Percentiles rank a stretch among this genome's conserved stretches.
These are phyloP conservation scores for Ilyonectria destructans DNA, from an alignment of 2,329 filamentous ascomycete species.

Conservation along the genomic window DNA sequence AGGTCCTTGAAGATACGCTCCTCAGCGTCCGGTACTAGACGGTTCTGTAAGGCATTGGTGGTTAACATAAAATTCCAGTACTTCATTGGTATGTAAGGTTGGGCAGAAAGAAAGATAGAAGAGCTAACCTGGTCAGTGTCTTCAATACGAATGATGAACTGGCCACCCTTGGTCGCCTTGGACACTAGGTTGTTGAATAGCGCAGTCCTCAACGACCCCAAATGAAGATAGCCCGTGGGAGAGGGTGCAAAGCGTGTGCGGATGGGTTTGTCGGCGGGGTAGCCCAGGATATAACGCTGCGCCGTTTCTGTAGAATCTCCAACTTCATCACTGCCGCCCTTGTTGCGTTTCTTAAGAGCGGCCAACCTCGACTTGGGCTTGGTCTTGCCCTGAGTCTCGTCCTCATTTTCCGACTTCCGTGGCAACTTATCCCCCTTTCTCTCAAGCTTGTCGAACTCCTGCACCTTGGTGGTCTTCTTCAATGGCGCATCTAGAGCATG, in stretches of 20 bases:
- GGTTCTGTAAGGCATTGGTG: conserved; percentile 70
- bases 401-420: neutral
- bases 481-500: conserved; percentile 16
- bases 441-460: neutral
- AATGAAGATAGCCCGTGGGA: conserved; percentile 92
- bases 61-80: neutral
- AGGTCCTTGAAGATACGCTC: conserved; percentile 84
- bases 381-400: conserved; percentile 1
- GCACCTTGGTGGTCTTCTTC: neutral
- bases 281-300: conserved; percentile 54
- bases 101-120: neutral
- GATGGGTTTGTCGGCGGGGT: conserved; percentile 69
- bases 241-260: conserved; percentile 91
- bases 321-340: neutral
- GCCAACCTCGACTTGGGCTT: conserved; percentile 41
- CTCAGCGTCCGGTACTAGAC: conserved; percentile 87
- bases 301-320: conserved; percentile 16
- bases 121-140: conserved; percentile 89
- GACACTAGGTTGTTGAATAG: conserved; percentile 97
- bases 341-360: conserved; percentile 44
- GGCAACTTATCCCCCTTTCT: neutral
- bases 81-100: too few relatives aligned
- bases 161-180: conserved; percentile 83
- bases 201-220: conserved; percentile 92
- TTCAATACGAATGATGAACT: conserved; percentile 93